Evolutionary conservation across 2,329 filamentous ascomycete species (phyloP), one percentile per base, ranked within the genome.

Genomic region (Chalara sp.): DNA sequence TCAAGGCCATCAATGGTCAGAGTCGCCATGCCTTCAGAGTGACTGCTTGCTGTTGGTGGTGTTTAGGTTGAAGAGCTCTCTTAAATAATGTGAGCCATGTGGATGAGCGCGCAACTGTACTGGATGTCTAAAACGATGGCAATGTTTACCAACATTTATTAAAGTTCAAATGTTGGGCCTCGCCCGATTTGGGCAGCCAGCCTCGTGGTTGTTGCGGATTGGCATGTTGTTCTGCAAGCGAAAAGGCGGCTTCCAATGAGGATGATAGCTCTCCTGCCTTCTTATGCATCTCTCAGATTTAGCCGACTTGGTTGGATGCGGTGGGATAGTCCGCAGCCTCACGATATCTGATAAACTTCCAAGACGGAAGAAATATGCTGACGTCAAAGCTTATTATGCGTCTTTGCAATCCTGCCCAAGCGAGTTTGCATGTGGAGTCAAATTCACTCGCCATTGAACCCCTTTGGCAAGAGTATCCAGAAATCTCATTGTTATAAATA

Each of bases 1-100:
- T 44, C 42, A 8, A 53, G 52, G 32, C 46, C 45, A 32, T 5
- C 13, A 28, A 48, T 10, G 13, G 40, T 35, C 4, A 50, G 44
- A 1, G 44, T 53, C 8, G 48, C 7, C 52, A 53, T 53, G 7
- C 13, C 40, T 13, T 6, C 10, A 12, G 43, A 29, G 11, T 46
- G 13, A 43, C 13, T n/a, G n/a, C n/a, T 13, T 42, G 31, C 13
- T 32, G 43, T 45, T 29, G 43, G 43, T 45, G 43, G 29, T 11
- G 13, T 32, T 45, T 10, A 45, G 3, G 3, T 30, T 45, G 12
- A 30, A 5, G 5, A 5, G 8, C 28, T 12, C 40, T 3, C 2
- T 21, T 43, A 2, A 21, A 12, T 43, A 43, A n/a, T 5, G 40
- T 11, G 40, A 28, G 40, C 2, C 40, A 11, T 45, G 13, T 13